Conservation (phyloP, 192 early-diverging fungal genomes). For the Phycomyces nitens region DNA sequence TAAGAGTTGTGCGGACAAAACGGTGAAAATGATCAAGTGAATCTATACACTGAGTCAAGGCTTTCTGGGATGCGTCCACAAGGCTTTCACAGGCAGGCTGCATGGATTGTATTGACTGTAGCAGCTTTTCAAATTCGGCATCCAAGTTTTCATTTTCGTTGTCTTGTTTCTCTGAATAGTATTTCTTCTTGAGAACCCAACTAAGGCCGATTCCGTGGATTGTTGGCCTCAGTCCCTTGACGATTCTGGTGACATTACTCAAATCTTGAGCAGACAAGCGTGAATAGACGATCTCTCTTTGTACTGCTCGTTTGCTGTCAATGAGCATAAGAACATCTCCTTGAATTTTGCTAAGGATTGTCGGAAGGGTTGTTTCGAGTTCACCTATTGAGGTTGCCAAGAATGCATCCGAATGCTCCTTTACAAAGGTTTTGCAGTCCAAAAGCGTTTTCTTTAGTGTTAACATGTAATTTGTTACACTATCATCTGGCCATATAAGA, state of each 20-base stretch:
- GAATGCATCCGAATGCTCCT: constrained; percentile 26
- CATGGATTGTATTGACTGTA: not conserved
- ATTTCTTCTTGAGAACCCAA: constrained; percentile 9
- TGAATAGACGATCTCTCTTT: constrained; percentile 25
- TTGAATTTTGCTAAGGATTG: constrained; percentile 14
- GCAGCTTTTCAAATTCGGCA: not conserved
- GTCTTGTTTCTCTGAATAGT: not conserved
- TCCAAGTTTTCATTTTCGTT: not conserved
- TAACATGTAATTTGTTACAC: constrained; percentile 21
- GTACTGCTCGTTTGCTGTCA: constrained; percentile 31
- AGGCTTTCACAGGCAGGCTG: not conserved
- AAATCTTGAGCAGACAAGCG: constrained; percentile 21
- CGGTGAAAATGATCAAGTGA: not conserved
- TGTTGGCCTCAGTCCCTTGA: constrained; percentile 20
- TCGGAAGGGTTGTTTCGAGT: constrained; percentile 2
- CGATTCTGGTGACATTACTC: constrained; percentile 19
- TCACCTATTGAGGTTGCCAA: not conserved
- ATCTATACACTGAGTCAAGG: not conserved
- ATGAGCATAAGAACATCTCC: constrained; percentile 23
- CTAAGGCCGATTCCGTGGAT: constrained; percentile 31
- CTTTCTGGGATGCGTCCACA: not conserved
- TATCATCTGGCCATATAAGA: constrained; percentile 33
- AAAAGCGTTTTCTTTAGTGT: constrained; percentile 14
- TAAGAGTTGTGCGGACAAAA: not conserved
- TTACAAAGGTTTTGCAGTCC: constrained; percentile 10